These are phyloP conservation scores for Lentinula raphanica DNA, from an alignment of 768 basidiomycete genomes.

Conservation along the genomic window DNA sequence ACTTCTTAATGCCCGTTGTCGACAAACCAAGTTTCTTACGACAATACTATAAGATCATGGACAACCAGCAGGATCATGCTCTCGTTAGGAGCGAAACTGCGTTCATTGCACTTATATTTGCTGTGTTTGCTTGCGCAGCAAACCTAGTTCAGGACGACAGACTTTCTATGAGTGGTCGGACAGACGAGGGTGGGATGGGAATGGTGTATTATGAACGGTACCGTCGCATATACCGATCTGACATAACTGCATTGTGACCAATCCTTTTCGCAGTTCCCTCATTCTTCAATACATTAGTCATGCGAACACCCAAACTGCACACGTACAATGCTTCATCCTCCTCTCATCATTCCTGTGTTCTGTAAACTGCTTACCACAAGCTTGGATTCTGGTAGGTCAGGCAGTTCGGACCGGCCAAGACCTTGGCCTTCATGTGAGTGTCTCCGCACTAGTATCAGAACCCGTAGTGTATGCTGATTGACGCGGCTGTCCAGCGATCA, in stretches of 20 bases:
- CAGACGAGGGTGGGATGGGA: constrained; percentile 80
- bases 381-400: constrained; percentile 90
- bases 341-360: constrained; percentile 90
- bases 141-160: constrained; percentile 73
- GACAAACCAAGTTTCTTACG: constrained; percentile 80
- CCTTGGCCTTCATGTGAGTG: constrained; percentile 82
- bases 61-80: constrained; percentile 47
- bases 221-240: constrained; percentile 16
- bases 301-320: constrained; percentile 75
- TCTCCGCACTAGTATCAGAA: constrained; percentile 3
- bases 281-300: constrained; percentile 91
- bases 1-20: constrained; percentile 84
- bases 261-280: constrained; percentile 54
- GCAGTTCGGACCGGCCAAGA: constrained; percentile 88
- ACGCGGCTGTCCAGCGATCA: constrained; percentile 57
- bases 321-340: constrained; percentile 87
- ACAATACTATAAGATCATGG: constrained; percentile 72
- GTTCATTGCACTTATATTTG: constrained; percentile 78
- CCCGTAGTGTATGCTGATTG: constrained; percentile 13
- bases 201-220: constrained; percentile 89
- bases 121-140: constrained; percentile 87
- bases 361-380: constrained; percentile 89
- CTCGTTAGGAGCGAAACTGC: constrained; percentile 59
- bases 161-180: constrained; percentile 46
- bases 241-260: background rate